A percentile compares a stretch with the other conserved stretches of the same genome.
phyloP scores from a whole-genome alignment of 176 grass and related monocot species.

The Aegilops longissima region DNA sequence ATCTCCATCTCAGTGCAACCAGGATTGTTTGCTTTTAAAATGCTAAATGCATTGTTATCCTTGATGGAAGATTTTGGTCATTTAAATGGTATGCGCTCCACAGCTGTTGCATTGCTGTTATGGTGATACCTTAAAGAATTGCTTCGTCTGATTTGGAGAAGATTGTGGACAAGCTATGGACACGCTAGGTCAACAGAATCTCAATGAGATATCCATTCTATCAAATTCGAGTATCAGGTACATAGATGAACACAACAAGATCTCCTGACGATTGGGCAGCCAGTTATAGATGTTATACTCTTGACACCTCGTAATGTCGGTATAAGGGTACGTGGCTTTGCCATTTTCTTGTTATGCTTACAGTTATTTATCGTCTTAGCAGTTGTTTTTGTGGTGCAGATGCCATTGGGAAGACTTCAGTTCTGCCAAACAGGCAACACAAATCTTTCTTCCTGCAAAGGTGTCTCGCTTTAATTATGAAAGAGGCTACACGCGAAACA shows the following conservation, averaged over 20 bases:
- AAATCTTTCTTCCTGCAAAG: not conserved
- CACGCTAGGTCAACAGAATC: constrained; percentile 3
- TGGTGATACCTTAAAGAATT: constrained; percentile 13
- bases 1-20: constrained; percentile 15
- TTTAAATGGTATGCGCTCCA: constrained; percentile 5
- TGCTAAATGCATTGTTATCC: not conserved
- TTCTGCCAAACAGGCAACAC: not conserved
- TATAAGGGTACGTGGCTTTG: not conserved
- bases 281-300: not conserved
- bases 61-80: not conserved
- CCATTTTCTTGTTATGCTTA: not conserved
- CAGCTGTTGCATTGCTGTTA: constrained; percentile 21
- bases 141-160: constrained; percentile 1
- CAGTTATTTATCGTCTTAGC: not conserved
- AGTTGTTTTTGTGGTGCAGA: not conserved
- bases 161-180: not conserved
- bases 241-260: not conserved
- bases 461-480: not conserved
- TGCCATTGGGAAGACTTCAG: constrained; percentile 6
- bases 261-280: not conserved
- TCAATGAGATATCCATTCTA: not conserved
- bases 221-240: not conserved
- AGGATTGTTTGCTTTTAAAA: not conserved
- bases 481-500: not conserved
- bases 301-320: not conserved